Conservation (phyloP, 164 flowering plant genomes). For the Protea cynaroides region DNA sequence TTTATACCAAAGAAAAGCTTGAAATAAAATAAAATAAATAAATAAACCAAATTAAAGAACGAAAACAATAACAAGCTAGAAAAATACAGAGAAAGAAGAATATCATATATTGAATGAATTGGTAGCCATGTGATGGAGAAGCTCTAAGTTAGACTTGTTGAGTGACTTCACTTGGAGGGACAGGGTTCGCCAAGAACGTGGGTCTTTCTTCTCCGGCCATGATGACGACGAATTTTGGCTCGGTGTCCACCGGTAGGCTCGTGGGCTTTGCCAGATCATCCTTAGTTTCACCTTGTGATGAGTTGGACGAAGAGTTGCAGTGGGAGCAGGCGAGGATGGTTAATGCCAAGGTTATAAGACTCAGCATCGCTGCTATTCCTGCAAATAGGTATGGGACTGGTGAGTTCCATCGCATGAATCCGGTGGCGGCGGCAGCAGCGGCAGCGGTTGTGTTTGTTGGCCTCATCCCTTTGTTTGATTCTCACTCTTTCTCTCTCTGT, state of each 20-base stretch:
- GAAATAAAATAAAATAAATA: no score
- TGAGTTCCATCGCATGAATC: constrained; percentile 24
- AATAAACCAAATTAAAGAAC: no score
- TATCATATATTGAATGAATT: not conserved
- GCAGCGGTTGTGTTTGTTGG: not conserved
- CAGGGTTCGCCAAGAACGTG: constrained; percentile 42
- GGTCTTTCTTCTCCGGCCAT: constrained; percentile 54
- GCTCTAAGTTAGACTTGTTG: constrained; percentile 3
- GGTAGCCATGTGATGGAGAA: not conserved
- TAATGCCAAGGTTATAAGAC: constrained; percentile 35
- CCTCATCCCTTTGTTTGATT: constrained; percentile 14
- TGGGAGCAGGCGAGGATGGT: constrained; percentile 39
- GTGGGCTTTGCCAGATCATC: constrained; percentile 9
- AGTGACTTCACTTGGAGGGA: constrained; percentile 9
- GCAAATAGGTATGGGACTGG: constrained; percentile 45
- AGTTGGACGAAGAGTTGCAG: constrained; percentile 9
- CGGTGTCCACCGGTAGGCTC: constrained; percentile 9
- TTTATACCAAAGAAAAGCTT: no score
- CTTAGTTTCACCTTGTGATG: not conserved
- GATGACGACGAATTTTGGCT: constrained; percentile 43
- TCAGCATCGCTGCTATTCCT: constrained; percentile 35
- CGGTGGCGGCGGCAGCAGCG: constrained; percentile 9
- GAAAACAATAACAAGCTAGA: no score
- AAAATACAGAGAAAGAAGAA: not conserved
- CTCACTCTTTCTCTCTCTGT: not conserved